Base-by-base conservation (phyloP, 1,284 basidiomycete species). In the Apiotrichum gamsii region DNA sequence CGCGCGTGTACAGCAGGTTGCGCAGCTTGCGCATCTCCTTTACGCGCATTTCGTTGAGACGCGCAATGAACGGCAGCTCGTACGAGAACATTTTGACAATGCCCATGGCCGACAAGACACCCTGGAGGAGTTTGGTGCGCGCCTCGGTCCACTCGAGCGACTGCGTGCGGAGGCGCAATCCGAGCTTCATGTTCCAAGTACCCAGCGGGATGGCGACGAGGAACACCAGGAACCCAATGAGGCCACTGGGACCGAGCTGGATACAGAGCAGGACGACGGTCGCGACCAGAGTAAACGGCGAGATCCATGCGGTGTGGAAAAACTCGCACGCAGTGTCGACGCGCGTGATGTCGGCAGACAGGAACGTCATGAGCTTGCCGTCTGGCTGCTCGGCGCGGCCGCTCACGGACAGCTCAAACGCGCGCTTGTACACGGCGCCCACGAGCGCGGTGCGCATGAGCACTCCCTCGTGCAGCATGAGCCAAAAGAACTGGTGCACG, bases 391-490 rank as follows among this genome's bases (percentile, higher is more conserved):
- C 82, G 2, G 82, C 80, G 9, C 89, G 80, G 14, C 86, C 82
- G 33, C 85, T 82, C 11, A 83, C 80, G 8, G 84, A 84, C 36
- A 93, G 76, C 31, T 75, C 78, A 33, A 90, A 76, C 1, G 85
- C 83, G 32, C 82, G 81, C 19, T 79, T 77, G 69, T 90, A 94
- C 41, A 93, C 83, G 11, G 85, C 83, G 0, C 85, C 82, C 60
- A 91, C 91, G 41, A 93, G 78, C 0, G 87, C 88, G 5, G 83
- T 84, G 23, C 89, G 82, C 9, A 86, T 64, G 16, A 91, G 78
- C 13, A 28, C 10, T 90, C 87, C 32, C 84, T 83, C n/a, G n/a
- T n/a, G n/a, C n/a, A n/a, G n/a, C n/a, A n/a, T n/a, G n/a, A n/a
- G n/a, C n/a, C n/a, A n/a, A n/a, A n/a, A n/a, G n/a, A n/a, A n/a